Base-by-base conservation (phyloP, 2,329 filamentous ascomycete species). In the Paecilomyces niveus region DNA sequence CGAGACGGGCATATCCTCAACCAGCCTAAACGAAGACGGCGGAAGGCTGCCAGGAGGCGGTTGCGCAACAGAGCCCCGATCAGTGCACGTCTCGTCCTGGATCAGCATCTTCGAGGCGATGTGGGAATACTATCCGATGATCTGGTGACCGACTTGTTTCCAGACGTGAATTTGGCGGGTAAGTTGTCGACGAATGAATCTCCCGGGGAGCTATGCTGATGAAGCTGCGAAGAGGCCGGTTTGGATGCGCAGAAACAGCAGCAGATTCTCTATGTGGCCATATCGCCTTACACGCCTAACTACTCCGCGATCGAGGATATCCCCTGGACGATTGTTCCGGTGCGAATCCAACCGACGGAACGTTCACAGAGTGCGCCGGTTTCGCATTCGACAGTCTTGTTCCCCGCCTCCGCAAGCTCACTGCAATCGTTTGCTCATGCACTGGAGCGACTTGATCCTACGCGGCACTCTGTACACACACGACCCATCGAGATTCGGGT, bases 121-220 rank as follows among this genome's bases (percentile, higher is more conserved):
- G 83, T 92, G 61, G 94, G 92, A 62, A 84, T 94, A 63, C 76
- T 97, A 56, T 96, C 93, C 11, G 88, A 91, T 67, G 91, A 96
- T 73, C 81, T 99, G 55, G 91, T 92, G 68, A 80, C 83, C 53
- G 89, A 95, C 69, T 82, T 97, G 55, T 95, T 76, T 86, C 89
- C 62, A 78, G 85, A 66, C 68, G 82, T 65, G 74, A 76, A 64
- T 67, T 79, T 69, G 73, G 83, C 86, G 72, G 73, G 83, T 80
- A 65, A 66, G 64, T 64, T n/a, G 55, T 31, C 5, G 35, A n/a
- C 51, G 11, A 11, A 29, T 31, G 39, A 50, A 29, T 49, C 32
- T 54, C 29, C 32, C 6, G 24, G n/a, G 11, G 11, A 33, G n/a
- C 22, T 57, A 26, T 55, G 54, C 62, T 60, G 50, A 64, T 22